Evolutionary conservation across 768 basidiomycete species (phyloP), one percentile per base, ranked within the genome.

Genomic region (Russula emetica): DNA sequence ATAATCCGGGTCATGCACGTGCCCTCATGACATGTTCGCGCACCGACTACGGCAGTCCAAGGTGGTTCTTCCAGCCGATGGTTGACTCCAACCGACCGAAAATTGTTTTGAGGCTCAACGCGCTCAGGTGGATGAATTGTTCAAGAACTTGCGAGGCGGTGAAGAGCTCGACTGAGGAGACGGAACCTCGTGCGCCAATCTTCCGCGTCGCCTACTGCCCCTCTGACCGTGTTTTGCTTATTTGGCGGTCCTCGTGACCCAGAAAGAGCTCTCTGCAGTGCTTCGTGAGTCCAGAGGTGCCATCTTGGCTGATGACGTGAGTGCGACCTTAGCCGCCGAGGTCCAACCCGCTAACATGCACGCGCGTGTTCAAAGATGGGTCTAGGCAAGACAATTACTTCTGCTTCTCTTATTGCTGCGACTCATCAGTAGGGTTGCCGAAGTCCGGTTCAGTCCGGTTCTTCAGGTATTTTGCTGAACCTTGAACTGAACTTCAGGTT

Each of bases 281-380:
- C n/a, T n/a, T n/a, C n/a, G n/a, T n/a, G n/a, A n/a, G n/a, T n/a
- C 8, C 84, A 89, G 71, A 75, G 91, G 95, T 36, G 85, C 94
- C 8, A 94, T 99, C 68, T 77, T 99, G 59, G 97, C 97, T 10
- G 97, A 99, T 76, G 97, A 99, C 79, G 95, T 98, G 77, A 71
- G 90, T 79, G 16, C 40, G 26, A 49, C 42, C 5, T 28, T 34
- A 26, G 34, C 13, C 13, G 57, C 44, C n/a, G 36, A 34, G 28
- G 30, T 55, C 45, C 18, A n/a, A 24, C 22, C 58, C 56, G 24
- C 32, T 58, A 36, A 57, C 36, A 20, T 60, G 34, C 13, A 55
- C 24, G 42, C 34, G n/a, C 58, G 20, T 24, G 22, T 60, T 60
- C 26, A 45, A 62, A 97, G 94, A 98, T 97, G 94, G 96, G 96